Evolutionary conservation across 768 basidiomycete genomes (phyloP).

Genomic region (Leccinum ochraceum): DNA sequence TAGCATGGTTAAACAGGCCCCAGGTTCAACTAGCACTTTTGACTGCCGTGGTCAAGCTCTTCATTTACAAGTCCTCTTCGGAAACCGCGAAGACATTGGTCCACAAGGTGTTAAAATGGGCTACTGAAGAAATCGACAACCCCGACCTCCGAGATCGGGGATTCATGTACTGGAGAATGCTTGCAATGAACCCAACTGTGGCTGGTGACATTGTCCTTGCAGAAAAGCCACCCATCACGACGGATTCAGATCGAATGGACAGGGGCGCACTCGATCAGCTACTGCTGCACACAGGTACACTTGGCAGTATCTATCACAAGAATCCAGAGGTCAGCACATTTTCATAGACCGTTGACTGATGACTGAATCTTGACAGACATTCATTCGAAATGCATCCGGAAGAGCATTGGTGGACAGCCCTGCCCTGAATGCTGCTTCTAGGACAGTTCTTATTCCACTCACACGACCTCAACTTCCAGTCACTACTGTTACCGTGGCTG

Average conservation of each 20-base stretch:
- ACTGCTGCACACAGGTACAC: slow-evolving; percentile 87
- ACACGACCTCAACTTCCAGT: slow-evolving; percentile 51
- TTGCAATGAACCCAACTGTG: slow-evolving; percentile 87
- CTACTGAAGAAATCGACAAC: slow-evolving; percentile 97
- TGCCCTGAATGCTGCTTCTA: slow-evolving; percentile 82
- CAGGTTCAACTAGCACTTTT: slow-evolving; percentile 95
- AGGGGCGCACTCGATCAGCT: slow-evolving; percentile 94
- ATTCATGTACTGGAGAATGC: slow-evolving; percentile 99
- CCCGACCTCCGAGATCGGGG: slow-evolving; percentile 96
- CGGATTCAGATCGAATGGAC: slow-evolving; percentile 97
- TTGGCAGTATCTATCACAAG: slow-evolving; percentile 98
- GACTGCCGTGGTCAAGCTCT: slow-evolving; percentile 94
- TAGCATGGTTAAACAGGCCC: background rate
- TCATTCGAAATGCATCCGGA: slow-evolving; percentile 87
- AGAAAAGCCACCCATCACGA: slow-evolving; percentile 96
- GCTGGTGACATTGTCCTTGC: slow-evolving; percentile 90
- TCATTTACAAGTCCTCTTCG: slow-evolving; percentile 84
- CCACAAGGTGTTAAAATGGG: slow-evolving; percentile 94
- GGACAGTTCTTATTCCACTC: slow-evolving; percentile 66
- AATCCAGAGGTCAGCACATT: slow-evolving; percentile 75
- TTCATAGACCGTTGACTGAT: background rate
- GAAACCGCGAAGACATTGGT: slow-evolving; percentile 87
- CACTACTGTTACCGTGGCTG: slow-evolving; percentile 49
- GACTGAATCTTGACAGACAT: slow-evolving; percentile 57
- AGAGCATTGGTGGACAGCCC: slow-evolving; percentile 85